These are phyloP conservation scores for Pseudovirgaria hyperparasitica DNA, from an alignment of 2,329 filamentous ascomycete species.

Conservation along the genomic window DNA sequence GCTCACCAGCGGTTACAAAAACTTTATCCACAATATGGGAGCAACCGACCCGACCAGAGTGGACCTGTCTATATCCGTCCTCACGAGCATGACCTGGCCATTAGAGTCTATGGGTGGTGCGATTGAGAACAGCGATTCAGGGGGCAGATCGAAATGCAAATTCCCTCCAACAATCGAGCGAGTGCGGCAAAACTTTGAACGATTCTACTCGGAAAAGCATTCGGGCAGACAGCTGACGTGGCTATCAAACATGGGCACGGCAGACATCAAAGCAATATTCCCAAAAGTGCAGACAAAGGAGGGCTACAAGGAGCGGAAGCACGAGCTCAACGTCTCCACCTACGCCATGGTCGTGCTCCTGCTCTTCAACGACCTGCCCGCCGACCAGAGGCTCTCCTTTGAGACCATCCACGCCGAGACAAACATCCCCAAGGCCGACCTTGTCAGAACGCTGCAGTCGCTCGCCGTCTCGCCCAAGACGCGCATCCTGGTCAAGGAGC, in stretches of 20 bases:
- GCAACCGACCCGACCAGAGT: constrained; percentile 49
- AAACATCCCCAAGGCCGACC: constrained; percentile 61
- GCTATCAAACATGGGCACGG: constrained; percentile 64
- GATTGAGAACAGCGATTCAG: constrained; percentile 37
- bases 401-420: constrained; percentile 77
- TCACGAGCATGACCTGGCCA: constrained; percentile 93
- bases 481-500: constrained; percentile 66
- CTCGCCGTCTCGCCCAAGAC: constrained; percentile 76
- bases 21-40: constrained; percentile 49
- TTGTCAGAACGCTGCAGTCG: constrained; percentile 67
- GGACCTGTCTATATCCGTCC: constrained; percentile 71
- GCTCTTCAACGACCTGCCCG: constrained; percentile 69
- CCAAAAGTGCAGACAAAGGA: constrained; percentile 59
- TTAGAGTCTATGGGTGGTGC: constrained; percentile 65
- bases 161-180: constrained; percentile 64
- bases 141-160: constrained; percentile 42
- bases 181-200: constrained; percentile 73
- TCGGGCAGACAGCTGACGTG: constrained; percentile 83
- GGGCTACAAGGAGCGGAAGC: constrained; percentile 55
- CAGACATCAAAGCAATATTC: constrained; percentile 73
- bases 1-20: constrained; percentile 63
- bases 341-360: constrained; percentile 84
- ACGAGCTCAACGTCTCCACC: constrained; percentile 86
- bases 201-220: constrained; percentile 77
- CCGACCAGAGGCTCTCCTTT: constrained; percentile 39